Conservation (phyloP, 129 eudicot species). For the Escallonia rubra region DNA sequence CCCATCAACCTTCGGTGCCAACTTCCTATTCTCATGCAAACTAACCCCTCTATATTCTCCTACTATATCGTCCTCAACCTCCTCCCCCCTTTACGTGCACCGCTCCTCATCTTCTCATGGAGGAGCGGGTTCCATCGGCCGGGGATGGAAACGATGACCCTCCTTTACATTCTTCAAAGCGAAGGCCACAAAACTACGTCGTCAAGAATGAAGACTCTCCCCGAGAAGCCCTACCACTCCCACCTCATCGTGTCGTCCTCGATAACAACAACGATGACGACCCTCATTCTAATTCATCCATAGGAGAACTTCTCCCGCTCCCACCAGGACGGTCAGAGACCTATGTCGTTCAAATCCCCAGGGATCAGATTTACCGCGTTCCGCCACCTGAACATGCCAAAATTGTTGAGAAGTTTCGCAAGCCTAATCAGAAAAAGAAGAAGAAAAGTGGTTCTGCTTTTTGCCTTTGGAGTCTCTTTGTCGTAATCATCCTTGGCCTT, state of each 20-base stretch:
- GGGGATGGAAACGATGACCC: background rate
- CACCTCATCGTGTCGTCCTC: too few relatives aligned
- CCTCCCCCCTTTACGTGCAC: conserved; percentile 1
- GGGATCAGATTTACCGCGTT: conserved; percentile 34
- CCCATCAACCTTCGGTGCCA: background rate
- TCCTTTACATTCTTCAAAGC: background rate
- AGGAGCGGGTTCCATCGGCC: conserved; percentile 30
- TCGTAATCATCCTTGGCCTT: background rate
- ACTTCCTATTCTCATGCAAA: conserved; percentile 19
- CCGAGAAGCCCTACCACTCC: background rate
- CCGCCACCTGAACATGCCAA: conserved; percentile 40
- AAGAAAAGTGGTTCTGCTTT: background rate
- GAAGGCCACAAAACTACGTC: background rate
- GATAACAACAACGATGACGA: too few relatives aligned
- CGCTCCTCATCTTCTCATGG: conserved; percentile 32
- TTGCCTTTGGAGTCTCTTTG: conserved; percentile 3
- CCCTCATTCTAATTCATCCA: background rate
- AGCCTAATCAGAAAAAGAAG: background rate
- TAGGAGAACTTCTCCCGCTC: background rate
- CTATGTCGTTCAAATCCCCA: conserved; percentile 26
- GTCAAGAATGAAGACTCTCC: background rate
- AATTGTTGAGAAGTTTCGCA: conserved; percentile 11
- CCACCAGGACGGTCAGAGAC: conserved; percentile 12
- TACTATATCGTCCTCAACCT: background rate
- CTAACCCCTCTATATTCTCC: background rate